Evolutionary conservation across 345 rosid genomes (phyloP), one percentile per base, ranked within the genome.

Genomic region (Pistacia atlantica): DNA sequence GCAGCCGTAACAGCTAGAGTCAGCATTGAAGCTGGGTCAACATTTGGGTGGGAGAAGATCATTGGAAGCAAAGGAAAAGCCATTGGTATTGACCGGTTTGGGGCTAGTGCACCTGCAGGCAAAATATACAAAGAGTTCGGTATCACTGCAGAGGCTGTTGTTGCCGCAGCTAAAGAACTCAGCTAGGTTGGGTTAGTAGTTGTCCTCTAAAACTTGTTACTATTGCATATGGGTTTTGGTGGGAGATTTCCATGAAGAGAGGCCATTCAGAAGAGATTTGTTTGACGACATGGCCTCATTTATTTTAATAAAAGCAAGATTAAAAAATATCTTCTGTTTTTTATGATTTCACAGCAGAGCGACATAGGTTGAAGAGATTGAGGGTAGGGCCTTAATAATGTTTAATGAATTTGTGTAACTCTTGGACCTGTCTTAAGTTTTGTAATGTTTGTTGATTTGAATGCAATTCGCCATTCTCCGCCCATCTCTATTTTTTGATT

Each of bases 51-150:
- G 98, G 81, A 70, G 65, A 95, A 88, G 87, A 84, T 93, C 51
- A 83, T 93, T 8, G 95, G 98, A 82, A 37, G 75, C 69, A 85
- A 85, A 85, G 99, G 99, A 61, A 95, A 90, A 77, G 89, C 95
- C 1, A 90, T 95, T 8, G 98, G 98, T 18, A 84, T 93, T 5
- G 93, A 95, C 80, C 76, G 83, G 6, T 95, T 93, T 6, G 99
- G 99, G 1, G 98, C 99, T n/a, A 93, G 99, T 82, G 99, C 98
- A 65, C 96, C 98, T 2, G 97, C 97, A 11, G 87, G 87, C 4
- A 92, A 25, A 80, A 89, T 93, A 71, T 95, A 95, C 86, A 92
- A 93, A 80, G 97, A 93, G 83, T 91, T 81, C 0, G 95, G 98
- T 48, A 56, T 95, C 62, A 92, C 98, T 1, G 74, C 83, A 0